Evolutionary conservation across 306 rosid species (phyloP).

Genomic region (Delonix regia): DNA sequence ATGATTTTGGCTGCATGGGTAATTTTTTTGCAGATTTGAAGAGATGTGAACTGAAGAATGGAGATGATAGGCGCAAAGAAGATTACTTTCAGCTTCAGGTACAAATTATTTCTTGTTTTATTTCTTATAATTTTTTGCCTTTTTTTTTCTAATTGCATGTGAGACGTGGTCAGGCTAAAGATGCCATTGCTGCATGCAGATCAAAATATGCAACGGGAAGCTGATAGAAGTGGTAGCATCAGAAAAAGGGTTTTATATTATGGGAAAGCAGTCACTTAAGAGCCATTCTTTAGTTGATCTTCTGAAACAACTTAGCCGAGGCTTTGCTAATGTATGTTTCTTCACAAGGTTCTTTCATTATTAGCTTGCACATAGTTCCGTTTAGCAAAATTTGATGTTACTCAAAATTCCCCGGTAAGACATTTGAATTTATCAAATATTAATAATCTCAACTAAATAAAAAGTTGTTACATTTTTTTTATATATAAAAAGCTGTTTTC

Average conservation of each 20-base stretch:
- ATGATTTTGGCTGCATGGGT: conserved; percentile 16
- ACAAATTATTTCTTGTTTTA: not conserved
- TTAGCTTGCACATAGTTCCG: not conserved
- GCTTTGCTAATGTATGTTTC: conserved; percentile 77
- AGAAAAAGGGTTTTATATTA: conserved; percentile 80
- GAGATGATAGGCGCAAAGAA: conserved; percentile 53
- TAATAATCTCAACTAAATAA: not conserved
- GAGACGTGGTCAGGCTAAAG: conserved; percentile 17
- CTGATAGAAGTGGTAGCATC: conserved; percentile 80
- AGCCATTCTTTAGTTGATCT: conserved; percentile 91
- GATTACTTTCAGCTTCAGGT: conserved; percentile 86
- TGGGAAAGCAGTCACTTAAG: conserved; percentile 70
- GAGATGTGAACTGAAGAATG: conserved; percentile 60
- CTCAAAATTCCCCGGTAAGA: not conserved
- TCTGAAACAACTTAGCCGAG: conserved; percentile 90
- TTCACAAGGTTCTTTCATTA: not conserved
- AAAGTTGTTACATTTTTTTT: not conserved
- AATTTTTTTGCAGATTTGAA: conserved; percentile 53
- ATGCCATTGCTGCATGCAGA: conserved; percentile 52
- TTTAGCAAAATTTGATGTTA: not conserved
- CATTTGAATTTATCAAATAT: not conserved
- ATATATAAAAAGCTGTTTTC: not conserved
- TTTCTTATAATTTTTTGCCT: not conserved
- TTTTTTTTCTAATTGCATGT: not conserved
- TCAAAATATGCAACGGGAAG: conserved; percentile 91